Evolutionary conservation across 257 asterid species (phyloP), one percentile per base, ranked within the genome.

Genomic region (Schizonepeta tenuifolia): DNA sequence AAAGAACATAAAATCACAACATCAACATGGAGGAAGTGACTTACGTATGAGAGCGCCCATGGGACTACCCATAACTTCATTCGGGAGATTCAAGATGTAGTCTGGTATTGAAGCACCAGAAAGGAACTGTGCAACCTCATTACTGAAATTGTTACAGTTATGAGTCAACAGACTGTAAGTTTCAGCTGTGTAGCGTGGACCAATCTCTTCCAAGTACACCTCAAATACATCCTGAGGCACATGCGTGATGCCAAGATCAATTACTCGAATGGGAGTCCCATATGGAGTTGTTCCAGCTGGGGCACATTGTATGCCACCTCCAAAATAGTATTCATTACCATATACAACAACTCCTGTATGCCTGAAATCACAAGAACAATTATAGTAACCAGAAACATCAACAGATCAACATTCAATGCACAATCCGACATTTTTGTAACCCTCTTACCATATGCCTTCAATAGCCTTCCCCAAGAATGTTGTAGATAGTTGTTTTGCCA

Each of bases 91-190:
- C 79, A 90, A 60, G 67, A 93, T 93, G 81, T 93, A 84, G 17
- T 93, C 96, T 0, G 97, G 98, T 44, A 93, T 86, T 18, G 88
- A 53, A 64, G 84, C 80, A 67, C 96, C 95, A 41, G 86, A 90
- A 61, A 93, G 83, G 78, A 93, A 93, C 86, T 93, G 97, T 36
- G 93, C 87, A 83, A 90, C 90, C 85, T 95, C 99, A 55, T 87
- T 92, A 73, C 92, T 95, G 72, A 95, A 95, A 76, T 95, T 95
- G 87, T 95, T 95, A 81, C 99, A 95, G 70, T 95, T 95, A 77
- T 92, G 96, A 36, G 86, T 78, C 57, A 95, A 63, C 81, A 95
- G 78, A 81, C 90, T 95, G 80, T 95, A 95, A 0, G 91, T 86
- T 69, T 88, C 92, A 67, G 96, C 97, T 13, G 97, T 90, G 77